These are phyloP conservation scores for Triticum urartu DNA, from an alignment of 176 grass and related monocot genomes.

Conservation along the genomic window DNA sequence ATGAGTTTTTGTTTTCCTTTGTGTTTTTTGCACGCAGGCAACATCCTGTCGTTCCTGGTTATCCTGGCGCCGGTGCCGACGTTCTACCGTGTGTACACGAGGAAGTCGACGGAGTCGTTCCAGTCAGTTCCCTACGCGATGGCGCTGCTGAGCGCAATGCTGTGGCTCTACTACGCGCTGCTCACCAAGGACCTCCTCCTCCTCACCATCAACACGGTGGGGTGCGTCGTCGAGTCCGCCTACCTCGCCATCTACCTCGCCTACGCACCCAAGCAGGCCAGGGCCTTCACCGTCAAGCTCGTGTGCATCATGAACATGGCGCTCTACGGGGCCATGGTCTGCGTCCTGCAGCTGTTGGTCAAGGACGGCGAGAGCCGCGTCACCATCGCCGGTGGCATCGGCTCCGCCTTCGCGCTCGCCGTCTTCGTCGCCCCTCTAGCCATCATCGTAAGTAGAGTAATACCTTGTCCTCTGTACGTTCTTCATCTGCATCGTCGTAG, in stretches of 20 bases:
- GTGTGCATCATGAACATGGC: constrained; percentile 48
- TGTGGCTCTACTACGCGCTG: constrained; percentile 87
- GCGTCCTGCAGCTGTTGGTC: constrained; percentile 39
- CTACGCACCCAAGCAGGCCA: constrained; percentile 59
- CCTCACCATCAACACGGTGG: constrained; percentile 70
- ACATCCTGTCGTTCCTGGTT: constrained; percentile 73
- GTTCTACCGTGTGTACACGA: constrained; percentile 80
- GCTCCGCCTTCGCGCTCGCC: constrained; percentile 60
- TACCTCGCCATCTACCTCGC: constrained; percentile 67
- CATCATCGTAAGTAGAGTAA: constrained; percentile 63
- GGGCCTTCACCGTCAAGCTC: constrained; percentile 52
- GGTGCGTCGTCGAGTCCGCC: constrained; percentile 52
- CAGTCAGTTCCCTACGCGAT: constrained; percentile 76
- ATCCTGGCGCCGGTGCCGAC: constrained; percentile 77
- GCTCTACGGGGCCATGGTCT: constrained; percentile 49
- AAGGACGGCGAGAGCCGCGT: constrained; percentile 36
- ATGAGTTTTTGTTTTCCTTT: background rate
- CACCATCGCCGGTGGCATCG: constrained; percentile 52
- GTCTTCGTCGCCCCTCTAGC: constrained; percentile 81
- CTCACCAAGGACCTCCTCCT: constrained; percentile 56
- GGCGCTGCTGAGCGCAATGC: constrained; percentile 79
- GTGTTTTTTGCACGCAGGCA: constrained; percentile 32
- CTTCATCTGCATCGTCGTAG: background rate
- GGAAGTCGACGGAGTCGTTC: constrained; percentile 88
- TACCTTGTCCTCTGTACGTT: background rate